phyloP scores from a whole-genome alignment of 495 filamentous ascomycete genomes.

The Tuber magnatum region DNA sequence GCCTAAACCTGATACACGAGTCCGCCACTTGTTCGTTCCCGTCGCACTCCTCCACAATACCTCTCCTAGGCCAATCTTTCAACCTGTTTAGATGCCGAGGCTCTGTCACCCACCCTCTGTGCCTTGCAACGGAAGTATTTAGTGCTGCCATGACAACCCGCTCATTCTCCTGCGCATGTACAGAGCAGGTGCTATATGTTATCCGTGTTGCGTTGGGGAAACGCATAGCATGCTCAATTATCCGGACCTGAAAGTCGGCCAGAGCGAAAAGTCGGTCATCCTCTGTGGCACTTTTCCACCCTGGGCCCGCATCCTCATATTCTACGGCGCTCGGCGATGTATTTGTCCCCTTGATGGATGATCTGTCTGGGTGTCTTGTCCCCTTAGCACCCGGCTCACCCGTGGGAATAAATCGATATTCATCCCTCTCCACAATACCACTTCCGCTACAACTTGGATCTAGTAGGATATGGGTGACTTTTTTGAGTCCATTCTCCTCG shows the following conservation, averaged over 20 bases:
- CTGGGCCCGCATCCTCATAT: constrained; percentile 32
- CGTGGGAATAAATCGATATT: constrained; percentile 50
- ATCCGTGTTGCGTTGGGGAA: constrained; percentile 73
- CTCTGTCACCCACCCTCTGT: constrained; percentile 69
- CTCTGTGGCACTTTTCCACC: constrained; percentile 11
- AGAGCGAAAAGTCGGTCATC: constrained; percentile 59
- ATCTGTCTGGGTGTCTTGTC: constrained; percentile 1
- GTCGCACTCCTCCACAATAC: constrained; percentile 47
- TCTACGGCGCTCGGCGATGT: constrained; percentile 24
- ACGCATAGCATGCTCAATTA: constrained; percentile 71
- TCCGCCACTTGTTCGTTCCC: constrained; percentile 54
- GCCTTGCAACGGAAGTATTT: constrained; percentile 54
- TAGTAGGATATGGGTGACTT: constrained; percentile 67
- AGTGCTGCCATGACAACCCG: constrained; percentile 66
- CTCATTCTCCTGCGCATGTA: constrained; percentile 82
- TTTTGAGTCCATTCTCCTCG: constrained; percentile 48
- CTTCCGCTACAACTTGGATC: constrained; percentile 93
- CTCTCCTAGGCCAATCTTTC: constrained; percentile 59
- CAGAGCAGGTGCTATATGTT: constrained; percentile 87
- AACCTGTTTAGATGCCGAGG: constrained; percentile 59
- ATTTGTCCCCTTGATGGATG: constrained; percentile 43
- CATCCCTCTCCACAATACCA: constrained; percentile 83
- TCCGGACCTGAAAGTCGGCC: constrained; percentile 66
- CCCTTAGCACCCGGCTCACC: constrained; percentile 41
- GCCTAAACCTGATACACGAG: constrained; percentile 72